Conservation (phyloP, 2,329 filamentous ascomycete species). For the Periconia macrospinosa region DNA sequence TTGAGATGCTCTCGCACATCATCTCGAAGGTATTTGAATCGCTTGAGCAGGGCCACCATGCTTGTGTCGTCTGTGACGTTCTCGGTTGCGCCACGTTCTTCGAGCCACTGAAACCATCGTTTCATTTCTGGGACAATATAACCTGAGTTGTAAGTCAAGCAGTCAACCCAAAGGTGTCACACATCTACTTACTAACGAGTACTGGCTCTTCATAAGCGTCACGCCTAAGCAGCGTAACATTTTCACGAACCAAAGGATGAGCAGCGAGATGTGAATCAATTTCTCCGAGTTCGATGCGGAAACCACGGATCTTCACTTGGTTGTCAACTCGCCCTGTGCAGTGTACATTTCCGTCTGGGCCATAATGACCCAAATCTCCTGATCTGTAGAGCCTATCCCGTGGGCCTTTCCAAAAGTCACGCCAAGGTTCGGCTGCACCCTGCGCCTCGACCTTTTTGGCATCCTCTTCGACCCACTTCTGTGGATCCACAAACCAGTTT, state of each 20-base stretch:
- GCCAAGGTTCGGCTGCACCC: constrained; percentile 69
- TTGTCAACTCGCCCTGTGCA: constrained; percentile 80
- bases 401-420: constrained; percentile 75
- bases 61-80: constrained; percentile 47
- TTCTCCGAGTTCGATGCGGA: constrained; percentile 91
- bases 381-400: constrained; percentile 85
- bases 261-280: constrained; percentile 83
- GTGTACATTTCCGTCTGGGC: constrained; percentile 70
- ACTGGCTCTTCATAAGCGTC: constrained; percentile 84
- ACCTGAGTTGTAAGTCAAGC: constrained; percentile 19
- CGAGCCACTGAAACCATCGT: constrained; percentile 72
- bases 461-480: constrained; percentile 69
- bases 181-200: constrained; percentile 64
- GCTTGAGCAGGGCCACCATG: constrained; percentile 59
- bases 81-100: constrained; percentile 47
- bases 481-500: constrained; percentile 83
- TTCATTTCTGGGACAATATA: constrained; percentile 84
- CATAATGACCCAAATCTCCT: constrained; percentile 81
- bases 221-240: constrained; percentile 80
- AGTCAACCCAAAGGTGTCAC: neutral
- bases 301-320: constrained; percentile 95
- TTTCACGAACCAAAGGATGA: constrained; percentile 77
- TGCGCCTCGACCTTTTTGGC: constrained; percentile 53
- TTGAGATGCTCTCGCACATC: constrained; percentile 70
- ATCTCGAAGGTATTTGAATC: constrained; percentile 63